Percentiles rank a stretch among this genome's conserved stretches.
These are phyloP conservation scores for Amyloporia xantha DNA, from an alignment of 768 basidiomycete species.

Conservation along the genomic window DNA sequence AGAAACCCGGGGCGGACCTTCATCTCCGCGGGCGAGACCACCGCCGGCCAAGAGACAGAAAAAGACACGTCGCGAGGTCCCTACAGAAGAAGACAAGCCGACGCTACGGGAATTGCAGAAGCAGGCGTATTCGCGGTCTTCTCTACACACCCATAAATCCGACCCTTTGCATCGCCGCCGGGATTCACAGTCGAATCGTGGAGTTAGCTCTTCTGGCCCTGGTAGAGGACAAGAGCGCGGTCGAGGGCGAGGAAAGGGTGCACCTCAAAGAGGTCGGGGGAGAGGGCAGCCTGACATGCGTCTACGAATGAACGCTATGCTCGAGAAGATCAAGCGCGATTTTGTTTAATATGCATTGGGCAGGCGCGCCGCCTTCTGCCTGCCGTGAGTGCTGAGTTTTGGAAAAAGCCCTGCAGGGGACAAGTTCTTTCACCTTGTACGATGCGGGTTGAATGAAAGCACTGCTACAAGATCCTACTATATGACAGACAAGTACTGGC, in stretches of 20 bases:
- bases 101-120: conserved; percentile 54
- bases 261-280: conserved; percentile 27
- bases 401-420: too few species aligned
- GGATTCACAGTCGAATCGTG: conserved; percentile 9
- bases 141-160: conserved; percentile 53
- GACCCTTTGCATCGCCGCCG: conserved; percentile 31
- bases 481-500: too few species aligned
- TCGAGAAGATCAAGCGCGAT: conserved; percentile 78
- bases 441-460: too few species aligned
- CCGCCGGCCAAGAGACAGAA: neutral
- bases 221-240: conserved; percentile 21
- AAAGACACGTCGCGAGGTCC: neutral
- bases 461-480: too few species aligned
- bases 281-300: conserved; percentile 71
- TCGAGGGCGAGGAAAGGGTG: conserved; percentile 24
- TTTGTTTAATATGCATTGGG: conserved; percentile 23
- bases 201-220: conserved; percentile 5
- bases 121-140: conserved; percentile 53
- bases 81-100: conserved; percentile 17
- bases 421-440: too few species aligned
- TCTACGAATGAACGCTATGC: conserved; percentile 77
- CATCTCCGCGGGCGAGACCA: neutral
- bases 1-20: conserved; percentile 6
- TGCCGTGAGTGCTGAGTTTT: too few species aligned
- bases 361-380: too few species aligned